Percentiles rank a stretch among this genome's conserved stretches.
Conservation (phyloP, 768 basidiomycete genomes). For the Russula sp. region DNA sequence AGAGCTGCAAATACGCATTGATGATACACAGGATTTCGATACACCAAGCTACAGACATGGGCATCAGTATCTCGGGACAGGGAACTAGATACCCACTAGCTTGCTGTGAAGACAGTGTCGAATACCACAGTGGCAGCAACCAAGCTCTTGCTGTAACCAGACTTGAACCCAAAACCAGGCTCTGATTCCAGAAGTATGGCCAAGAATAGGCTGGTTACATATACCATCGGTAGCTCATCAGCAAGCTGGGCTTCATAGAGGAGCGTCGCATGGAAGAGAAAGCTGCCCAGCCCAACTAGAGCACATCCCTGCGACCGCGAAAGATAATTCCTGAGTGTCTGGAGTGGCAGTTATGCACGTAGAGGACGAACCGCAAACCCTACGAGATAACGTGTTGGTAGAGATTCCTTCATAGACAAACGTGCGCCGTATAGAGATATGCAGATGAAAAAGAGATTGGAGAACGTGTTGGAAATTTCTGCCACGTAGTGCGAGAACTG, state of each 20-base stretch:
- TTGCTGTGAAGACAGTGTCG: constrained; percentile 59
- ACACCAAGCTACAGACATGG: constrained; percentile 42
- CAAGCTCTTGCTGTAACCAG: constrained; percentile 36
- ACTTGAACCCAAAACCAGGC: constrained; percentile 42
- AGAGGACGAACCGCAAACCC: constrained; percentile 30
- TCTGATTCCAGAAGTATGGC: constrained; percentile 55
- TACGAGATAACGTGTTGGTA: constrained; percentile 34
- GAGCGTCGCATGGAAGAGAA: constrained; percentile 74
- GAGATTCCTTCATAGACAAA: constrained; percentile 28
- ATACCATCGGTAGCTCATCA: constrained; percentile 82
- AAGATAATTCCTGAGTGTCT: not conserved
- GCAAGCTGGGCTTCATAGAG: constrained; percentile 71
- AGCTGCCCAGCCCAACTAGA: constrained; percentile 69
- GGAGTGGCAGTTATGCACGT: not conserved
- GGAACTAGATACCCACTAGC: constrained; percentile 50
- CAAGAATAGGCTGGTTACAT: constrained; percentile 54
- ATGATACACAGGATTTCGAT: constrained; percentile 76
- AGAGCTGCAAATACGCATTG: constrained; percentile 65
- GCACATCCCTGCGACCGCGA: constrained; percentile 47
- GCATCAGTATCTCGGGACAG: not conserved
- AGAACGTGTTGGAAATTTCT: constrained; percentile 64
- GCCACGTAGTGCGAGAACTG: constrained; percentile 73
- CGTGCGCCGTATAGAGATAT: constrained; percentile 47
- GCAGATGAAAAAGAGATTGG: constrained; percentile 54
- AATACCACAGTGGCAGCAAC: constrained; percentile 40